Conservation (phyloP, 2,329 filamentous ascomycete species). For the Colletotrichum graminicola region DNA sequence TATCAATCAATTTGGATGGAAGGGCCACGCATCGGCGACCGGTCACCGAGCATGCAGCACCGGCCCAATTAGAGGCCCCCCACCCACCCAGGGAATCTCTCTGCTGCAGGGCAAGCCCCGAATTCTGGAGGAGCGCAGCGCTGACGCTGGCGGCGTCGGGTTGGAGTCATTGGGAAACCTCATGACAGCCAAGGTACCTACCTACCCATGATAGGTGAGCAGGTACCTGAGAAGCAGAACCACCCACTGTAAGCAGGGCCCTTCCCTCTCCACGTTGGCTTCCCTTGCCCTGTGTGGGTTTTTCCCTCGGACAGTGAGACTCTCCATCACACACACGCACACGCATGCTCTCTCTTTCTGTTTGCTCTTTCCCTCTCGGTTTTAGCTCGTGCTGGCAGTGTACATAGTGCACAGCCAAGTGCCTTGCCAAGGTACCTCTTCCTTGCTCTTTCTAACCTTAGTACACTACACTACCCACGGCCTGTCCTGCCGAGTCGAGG, state of each 20-base stretch:
- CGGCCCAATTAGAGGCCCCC: conserved; percentile 14
- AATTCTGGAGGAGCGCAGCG: conserved; percentile 1
- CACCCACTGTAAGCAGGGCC: background rate
- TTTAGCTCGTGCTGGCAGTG: background rate
- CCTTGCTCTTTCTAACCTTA: conserved; percentile 7
- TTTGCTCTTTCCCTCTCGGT: conserved; percentile 8
- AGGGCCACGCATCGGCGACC: conserved; percentile 30
- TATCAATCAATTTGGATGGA: conserved; percentile 7
- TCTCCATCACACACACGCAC: background rate
- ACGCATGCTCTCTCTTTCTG: background rate
- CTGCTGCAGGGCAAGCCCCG: conserved; percentile 18
- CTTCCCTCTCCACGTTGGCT: background rate
- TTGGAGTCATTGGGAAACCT: conserved; percentile 6
- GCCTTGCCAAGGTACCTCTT: conserved; percentile 10
- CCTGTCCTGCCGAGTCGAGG: conserved; percentile 5
- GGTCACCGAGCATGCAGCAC: conserved; percentile 41
- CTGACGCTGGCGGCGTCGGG: background rate
- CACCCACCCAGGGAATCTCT: conserved; percentile 29
- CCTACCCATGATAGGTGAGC: too few relatives aligned
- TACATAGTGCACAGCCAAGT: background rate
- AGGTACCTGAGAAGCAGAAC: background rate
- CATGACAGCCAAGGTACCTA: background rate
- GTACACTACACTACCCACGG: background rate
- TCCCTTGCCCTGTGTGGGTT: background rate
- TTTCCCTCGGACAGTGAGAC: conserved; percentile 1